These are phyloP conservation scores for Tolypocladium pustulatum DNA, from an alignment of 2,329 filamentous ascomycete genomes.

Conservation along the genomic window DNA sequence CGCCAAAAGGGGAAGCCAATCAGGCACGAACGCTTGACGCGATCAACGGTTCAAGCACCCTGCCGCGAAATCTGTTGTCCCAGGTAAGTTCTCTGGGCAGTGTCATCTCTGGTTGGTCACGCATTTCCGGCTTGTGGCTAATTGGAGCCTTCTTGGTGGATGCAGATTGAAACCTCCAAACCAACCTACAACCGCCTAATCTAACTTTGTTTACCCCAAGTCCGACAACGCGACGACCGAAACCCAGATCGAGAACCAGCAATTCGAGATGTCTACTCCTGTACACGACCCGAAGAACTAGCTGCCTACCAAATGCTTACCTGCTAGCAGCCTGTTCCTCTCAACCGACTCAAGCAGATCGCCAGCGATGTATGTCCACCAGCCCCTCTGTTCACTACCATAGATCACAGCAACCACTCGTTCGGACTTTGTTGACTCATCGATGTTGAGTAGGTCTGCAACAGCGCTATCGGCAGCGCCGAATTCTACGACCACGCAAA, in stretches of 20 bases:
- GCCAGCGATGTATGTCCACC: conserved; percentile 59
- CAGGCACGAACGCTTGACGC: conserved; percentile 9
- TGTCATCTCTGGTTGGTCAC: not conserved
- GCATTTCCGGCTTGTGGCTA: not conserved
- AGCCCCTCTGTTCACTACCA: not conserved
- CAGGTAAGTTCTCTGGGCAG: not conserved
- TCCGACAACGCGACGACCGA: conserved; percentile 2
- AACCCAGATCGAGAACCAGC: not conserved
- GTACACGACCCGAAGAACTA: conserved; percentile 12
- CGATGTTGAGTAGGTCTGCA: conserved; percentile 60
- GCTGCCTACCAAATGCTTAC: conserved; percentile 9
- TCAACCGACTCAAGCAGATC: conserved; percentile 73
- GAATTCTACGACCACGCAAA: conserved; percentile 80
- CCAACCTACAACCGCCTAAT: not conserved
- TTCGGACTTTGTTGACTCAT: not conserved
- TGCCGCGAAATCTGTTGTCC: not conserved
- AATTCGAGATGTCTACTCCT: conserved; percentile 26
- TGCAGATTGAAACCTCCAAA: not conserved
- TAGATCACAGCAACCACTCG: not conserved
- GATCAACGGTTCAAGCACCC: not conserved
- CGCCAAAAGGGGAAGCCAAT: conserved; percentile 17
- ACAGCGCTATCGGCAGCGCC: conserved; percentile 60
- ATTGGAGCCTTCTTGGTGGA: not conserved
- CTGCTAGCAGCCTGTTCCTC: conserved; percentile 55
- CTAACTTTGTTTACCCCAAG: conserved; percentile 14